Evolutionary conservation across 75 land plant genomes (phyloP).

Genomic region (Sequoia sempervirens): DNA sequence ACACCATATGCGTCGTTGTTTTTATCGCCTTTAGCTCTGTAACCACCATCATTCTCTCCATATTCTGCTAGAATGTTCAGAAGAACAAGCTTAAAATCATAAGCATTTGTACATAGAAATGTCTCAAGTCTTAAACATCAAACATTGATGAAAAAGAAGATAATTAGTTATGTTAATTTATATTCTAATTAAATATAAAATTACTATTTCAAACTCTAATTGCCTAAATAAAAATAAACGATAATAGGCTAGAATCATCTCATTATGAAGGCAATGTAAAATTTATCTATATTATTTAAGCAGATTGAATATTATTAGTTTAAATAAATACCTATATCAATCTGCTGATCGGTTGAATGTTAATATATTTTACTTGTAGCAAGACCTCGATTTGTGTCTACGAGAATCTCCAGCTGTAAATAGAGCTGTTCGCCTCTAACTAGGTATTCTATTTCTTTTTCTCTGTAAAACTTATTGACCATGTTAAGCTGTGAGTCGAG

Average conservation of each 20-base stretch:
- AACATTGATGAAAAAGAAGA: too few species aligned
- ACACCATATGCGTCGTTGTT: background rate
- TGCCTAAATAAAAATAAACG: too few species aligned
- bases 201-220: too few species aligned
- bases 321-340: background rate
- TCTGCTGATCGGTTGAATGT: background rate
- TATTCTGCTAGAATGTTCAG: background rate
- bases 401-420: background rate
- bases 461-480: conserved; percentile 33
- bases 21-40: background rate
- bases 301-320: too few species aligned
- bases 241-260: too few species aligned
- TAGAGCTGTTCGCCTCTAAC: conserved; percentile 1
- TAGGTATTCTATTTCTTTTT: conserved; percentile 15
- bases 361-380: background rate
- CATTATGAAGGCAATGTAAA: too few species aligned
- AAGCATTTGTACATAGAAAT: background rate
- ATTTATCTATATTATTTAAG: too few species aligned
- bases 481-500: conserved; percentile 40
- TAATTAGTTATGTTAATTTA: too few species aligned
- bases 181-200: too few species aligned
- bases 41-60: background rate
- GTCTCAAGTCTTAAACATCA: background rate
- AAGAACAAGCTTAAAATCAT: background rate
- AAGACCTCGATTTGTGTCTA: background rate